Evolutionary conservation across 2,329 filamentous ascomycete genomes (phyloP).

Genomic region (Microdochium bolleyi): DNA sequence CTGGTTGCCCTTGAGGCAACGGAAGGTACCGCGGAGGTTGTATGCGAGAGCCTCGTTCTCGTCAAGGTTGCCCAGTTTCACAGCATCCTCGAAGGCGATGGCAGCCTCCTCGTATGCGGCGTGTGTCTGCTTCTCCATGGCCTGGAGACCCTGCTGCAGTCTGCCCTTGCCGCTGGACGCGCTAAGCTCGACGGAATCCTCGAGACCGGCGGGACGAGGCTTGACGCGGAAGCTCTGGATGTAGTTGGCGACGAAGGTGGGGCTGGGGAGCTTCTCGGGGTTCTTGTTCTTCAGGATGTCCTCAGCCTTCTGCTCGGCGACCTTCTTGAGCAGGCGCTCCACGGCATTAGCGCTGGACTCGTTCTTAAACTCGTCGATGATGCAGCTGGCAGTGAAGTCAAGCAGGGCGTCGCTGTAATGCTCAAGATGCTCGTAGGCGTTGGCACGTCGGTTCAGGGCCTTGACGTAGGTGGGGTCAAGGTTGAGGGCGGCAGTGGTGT

Average conservation of each 20-base stretch:
- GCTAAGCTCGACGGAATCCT: slow-evolving; percentile 69
- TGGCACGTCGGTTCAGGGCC: slow-evolving; percentile 90
- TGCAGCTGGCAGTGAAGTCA: slow-evolving; percentile 97
- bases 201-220: slow-evolving; percentile 71
- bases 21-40: slow-evolving; percentile 95
- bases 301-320: slow-evolving; percentile 90
- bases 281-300: slow-evolving; percentile 79
- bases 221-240: slow-evolving; percentile 93
- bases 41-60: slow-evolving; percentile 85
- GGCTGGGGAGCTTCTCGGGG: slow-evolving; percentile 79
- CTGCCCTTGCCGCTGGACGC: slow-evolving; percentile 78
- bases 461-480: slow-evolving; percentile 97
- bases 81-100: slow-evolving; percentile 75
- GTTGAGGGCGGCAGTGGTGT: slow-evolving; percentile 88
- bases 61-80: slow-evolving; percentile 73
- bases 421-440: slow-evolving; percentile 89
- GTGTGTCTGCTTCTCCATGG: slow-evolving; percentile 77
- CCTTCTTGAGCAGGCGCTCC: slow-evolving; percentile 90
- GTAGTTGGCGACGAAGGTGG: slow-evolving; percentile 97
- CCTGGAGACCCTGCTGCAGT: slow-evolving; percentile 73
- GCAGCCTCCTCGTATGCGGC: slow-evolving; percentile 89
- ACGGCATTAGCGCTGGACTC: slow-evolving; percentile 82
- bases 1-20: slow-evolving; percentile 85
- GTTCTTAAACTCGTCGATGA: slow-evolving; percentile 96
- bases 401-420: slow-evolving; percentile 90